These are phyloP conservation scores for Fusarium sp. DNA, from an alignment of 2,329 filamentous ascomycete genomes.

Conservation along the genomic window DNA sequence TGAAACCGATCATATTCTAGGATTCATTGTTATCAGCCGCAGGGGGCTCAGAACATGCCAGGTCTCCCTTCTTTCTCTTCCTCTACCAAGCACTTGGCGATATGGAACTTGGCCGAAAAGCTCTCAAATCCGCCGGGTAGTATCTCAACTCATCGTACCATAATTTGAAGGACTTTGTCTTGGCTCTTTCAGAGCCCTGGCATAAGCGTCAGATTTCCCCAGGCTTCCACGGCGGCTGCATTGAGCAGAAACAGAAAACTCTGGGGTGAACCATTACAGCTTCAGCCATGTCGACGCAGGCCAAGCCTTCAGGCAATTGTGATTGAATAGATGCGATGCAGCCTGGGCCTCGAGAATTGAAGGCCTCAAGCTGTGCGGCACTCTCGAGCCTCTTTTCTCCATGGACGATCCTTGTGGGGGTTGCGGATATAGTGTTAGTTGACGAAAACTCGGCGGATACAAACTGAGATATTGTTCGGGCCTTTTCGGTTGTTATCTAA, in stretches of 20 bases:
- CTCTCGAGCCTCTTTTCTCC: slow-evolving; percentile 3
- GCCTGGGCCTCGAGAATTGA: slow-evolving; percentile 4
- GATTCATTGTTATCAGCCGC: slow-evolving; percentile 3
- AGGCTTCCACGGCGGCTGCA: slow-evolving; percentile 21
- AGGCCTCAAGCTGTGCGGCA: slow-evolving; percentile 13
- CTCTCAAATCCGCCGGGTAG: slow-evolving; percentile 1
- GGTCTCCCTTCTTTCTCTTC: not conserved
- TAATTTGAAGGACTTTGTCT: slow-evolving; percentile 9
- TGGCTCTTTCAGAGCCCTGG: slow-evolving; percentile 15
- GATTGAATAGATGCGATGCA: not conserved
- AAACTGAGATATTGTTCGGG: slow-evolving; percentile 14
- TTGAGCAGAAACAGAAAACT: slow-evolving; percentile 14
- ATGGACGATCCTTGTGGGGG: slow-evolving; percentile 27
- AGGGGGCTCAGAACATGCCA: not conserved
- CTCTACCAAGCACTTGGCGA: slow-evolving; percentile 13
- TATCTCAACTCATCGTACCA: slow-evolving; percentile 16
- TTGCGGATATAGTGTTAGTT: not conserved
- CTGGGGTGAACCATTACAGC: slow-evolving; percentile 29
- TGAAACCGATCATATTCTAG: not conserved
- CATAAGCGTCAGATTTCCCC: slow-evolving; percentile 33
- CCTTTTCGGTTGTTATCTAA: slow-evolving; percentile 30
- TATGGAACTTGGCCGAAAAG: slow-evolving; percentile 36
- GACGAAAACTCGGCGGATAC: slow-evolving; percentile 24
- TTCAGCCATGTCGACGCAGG: slow-evolving; percentile 22
- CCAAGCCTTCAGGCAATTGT: slow-evolving; percentile 20